Evolutionary conservation across 1,284 basidiomycete genomes (phyloP), one percentile per base, ranked within the genome.

Genomic region (Cryptococcus hybrid): DNA sequence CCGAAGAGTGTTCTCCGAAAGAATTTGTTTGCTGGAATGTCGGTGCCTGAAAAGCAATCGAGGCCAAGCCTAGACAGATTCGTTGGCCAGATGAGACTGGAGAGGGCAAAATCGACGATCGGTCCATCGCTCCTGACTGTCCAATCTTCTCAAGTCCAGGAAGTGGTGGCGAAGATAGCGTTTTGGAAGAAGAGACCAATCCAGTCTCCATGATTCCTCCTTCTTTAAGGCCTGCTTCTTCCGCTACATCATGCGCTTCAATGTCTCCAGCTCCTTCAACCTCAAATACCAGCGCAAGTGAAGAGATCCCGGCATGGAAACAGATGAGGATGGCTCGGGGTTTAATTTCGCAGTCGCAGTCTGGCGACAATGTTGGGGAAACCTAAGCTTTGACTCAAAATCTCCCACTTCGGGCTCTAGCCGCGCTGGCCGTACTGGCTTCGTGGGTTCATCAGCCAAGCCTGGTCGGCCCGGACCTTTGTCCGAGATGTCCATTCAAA

Each of bases 71-170:
- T 30, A 56, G 52, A 36, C 48, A 45, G 13, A 38, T 61, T 9
- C 50, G 60, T 35, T 61, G 60, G 60, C 46, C 54, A 13, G 60
- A 61, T 46, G 57, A 61, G 48, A 58, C 57, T 7, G 57, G 60
- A 34, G 57, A 58, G 50, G 60, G 60, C 3, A 61, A 61, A 39
- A 58, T 61, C 7, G 60, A 61, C 35, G 60, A 61, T 30, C 35
- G 60, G 18, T 61, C 60, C 8, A 61, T 58, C 35, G 60, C 60
- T 38, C 60, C 45, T 35, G 60, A 61, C 46, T 58, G 56, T 51
- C 60, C 60, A 1, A 51, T 61, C 9, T 61, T 61, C 34, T 54
- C 60, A 12, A 58, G 54, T 30, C 60, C 60, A 15, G 40, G 40
- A 11, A 34, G 24, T 47, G 47, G 6, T 15, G 53, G 35, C 12